Percentiles rank a stretch among this genome's conserved stretches.
phyloP scores from a whole-genome alignment of 2,329 filamentous ascomycete genomes.

The Apiospora hydei region DNA sequence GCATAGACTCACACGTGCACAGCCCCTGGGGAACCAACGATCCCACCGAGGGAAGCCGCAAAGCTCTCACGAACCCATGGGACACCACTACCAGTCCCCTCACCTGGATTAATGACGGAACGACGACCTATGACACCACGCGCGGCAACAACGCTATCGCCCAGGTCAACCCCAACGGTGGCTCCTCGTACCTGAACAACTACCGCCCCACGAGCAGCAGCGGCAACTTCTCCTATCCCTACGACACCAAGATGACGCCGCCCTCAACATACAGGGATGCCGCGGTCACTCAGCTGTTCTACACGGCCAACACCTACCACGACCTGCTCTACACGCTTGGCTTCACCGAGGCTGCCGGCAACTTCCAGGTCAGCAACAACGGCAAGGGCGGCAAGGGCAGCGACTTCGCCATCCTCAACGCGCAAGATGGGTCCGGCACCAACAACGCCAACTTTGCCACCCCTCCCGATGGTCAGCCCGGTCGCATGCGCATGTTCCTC shows the following conservation, averaged over 20 bases:
- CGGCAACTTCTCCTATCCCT: slow-evolving; percentile 57
- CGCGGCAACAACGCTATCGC: slow-evolving; percentile 67
- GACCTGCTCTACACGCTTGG: slow-evolving; percentile 65
- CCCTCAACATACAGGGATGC: slow-evolving; percentile 57
- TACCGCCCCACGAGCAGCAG: slow-evolving; percentile 54
- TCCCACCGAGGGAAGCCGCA: slow-evolving; percentile 56
- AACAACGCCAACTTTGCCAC: slow-evolving; percentile 68
- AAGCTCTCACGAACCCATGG: slow-evolving; percentile 56
- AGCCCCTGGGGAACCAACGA: slow-evolving; percentile 62
- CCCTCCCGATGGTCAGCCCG: slow-evolving; percentile 56
- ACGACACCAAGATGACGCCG: slow-evolving; percentile 42
- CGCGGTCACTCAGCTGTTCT: slow-evolving; percentile 66
- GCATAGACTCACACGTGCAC: slow-evolving; percentile 26
- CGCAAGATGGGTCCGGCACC: slow-evolving; percentile 61
- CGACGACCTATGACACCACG: slow-evolving; percentile 57
- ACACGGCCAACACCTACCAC: slow-evolving; percentile 66
- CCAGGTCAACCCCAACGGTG: slow-evolving; percentile 58
- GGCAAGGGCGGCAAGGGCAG: slow-evolving; percentile 57
- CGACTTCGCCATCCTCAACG: slow-evolving; percentile 62
- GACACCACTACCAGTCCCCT: slow-evolving; percentile 55
- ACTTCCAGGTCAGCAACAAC: slow-evolving; percentile 66
- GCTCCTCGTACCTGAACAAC: slow-evolving; percentile 53
- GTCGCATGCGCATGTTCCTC: slow-evolving; percentile 66
- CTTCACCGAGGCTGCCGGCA: slow-evolving; percentile 64
- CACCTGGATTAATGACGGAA: slow-evolving; percentile 60